These are phyloP conservation scores for Moricandia arvensis DNA, from an alignment of 345 rosid species.

Conservation along the genomic window DNA sequence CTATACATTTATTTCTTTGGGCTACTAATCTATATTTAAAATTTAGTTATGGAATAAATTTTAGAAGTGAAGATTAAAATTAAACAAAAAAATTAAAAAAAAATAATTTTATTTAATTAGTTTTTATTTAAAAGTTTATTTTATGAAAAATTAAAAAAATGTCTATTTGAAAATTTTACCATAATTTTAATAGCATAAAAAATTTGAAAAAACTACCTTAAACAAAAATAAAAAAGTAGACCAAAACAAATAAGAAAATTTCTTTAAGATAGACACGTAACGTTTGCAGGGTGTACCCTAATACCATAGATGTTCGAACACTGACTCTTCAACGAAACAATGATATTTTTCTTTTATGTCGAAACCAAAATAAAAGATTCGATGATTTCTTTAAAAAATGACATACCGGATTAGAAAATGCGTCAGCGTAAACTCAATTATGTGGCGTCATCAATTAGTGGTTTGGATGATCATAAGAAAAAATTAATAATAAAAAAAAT, in stretches of 20 bases:
- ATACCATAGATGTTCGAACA: conserved; percentile 15
- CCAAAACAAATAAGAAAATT: not conserved
- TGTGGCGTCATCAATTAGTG: not conserved
- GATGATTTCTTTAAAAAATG: not conserved
- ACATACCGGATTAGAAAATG: not conserved
- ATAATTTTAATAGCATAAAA: no score
- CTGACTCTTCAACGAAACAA: not conserved
- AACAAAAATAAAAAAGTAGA: not conserved
- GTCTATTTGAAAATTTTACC: no score
- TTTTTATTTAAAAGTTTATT: no score
- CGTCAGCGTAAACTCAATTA: not conserved
- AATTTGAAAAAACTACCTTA: no score
- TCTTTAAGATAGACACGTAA: not conserved
- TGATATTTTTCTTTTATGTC: not conserved
- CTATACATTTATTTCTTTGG: no score
- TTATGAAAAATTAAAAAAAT: no score
- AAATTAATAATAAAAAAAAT: not conserved
- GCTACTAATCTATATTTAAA: no score
- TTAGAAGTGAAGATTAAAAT: no score
- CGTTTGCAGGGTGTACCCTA: not conserved
- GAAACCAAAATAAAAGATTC: conserved; percentile 7
- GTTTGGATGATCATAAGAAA: conserved; percentile 11
- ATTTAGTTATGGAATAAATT: no score
- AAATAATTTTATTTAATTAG: no score
- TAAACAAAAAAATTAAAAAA: no score